Percentiles rank a stretch among this genome's conserved stretches.
These are phyloP conservation scores for Ogataea haglerorum DNA, from an alignment of 805 yeast species.

Conservation along the genomic window DNA sequence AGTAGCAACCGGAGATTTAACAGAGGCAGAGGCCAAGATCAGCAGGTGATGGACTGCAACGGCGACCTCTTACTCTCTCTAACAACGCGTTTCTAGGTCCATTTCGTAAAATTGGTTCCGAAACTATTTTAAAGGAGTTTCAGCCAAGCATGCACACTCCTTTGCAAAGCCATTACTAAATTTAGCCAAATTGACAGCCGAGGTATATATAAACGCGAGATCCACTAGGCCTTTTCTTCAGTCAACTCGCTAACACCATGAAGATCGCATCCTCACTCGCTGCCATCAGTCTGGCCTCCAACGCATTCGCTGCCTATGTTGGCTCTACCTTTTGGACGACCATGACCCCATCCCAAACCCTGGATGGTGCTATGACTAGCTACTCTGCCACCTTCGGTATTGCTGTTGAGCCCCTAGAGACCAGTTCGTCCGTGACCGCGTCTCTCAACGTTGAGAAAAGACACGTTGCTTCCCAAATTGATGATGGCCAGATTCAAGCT, in stretches of 20 bases:
- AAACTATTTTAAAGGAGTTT: conserved; percentile 13
- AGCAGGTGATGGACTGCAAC: too few relatives aligned
- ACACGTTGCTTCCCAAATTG: conserved; percentile 42
- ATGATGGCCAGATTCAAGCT: conserved; percentile 50
- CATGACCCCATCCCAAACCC: conserved; percentile 56
- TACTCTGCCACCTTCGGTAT: conserved; percentile 37
- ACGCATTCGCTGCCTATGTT: conserved; percentile 52
- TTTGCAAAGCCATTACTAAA: conserved; percentile 11
- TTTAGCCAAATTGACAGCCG: conserved; percentile 2
- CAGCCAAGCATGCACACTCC: conserved; percentile 11
- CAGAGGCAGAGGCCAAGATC: too few relatives aligned
- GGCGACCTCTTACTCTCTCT: too few relatives aligned
- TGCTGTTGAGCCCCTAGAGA: conserved; percentile 13
- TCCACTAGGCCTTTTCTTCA: conserved; percentile 2
- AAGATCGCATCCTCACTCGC: conserved; percentile 38
- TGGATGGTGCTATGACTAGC: conserved; percentile 48
- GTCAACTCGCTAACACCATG: conserved; percentile 30
- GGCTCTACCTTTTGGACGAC: conserved; percentile 64
- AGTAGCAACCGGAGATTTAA: too few relatives aligned
- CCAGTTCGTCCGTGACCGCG: conserved; percentile 4
- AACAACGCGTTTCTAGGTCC: too few relatives aligned
- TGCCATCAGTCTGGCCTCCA: conserved; percentile 39
- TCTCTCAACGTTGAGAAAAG: conserved; percentile 29
- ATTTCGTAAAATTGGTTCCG: neutral
- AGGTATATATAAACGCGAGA: conserved; percentile 3